Conservation (phyloP, 306 rosid genomes). For the Cicer chorassanicum region DNA sequence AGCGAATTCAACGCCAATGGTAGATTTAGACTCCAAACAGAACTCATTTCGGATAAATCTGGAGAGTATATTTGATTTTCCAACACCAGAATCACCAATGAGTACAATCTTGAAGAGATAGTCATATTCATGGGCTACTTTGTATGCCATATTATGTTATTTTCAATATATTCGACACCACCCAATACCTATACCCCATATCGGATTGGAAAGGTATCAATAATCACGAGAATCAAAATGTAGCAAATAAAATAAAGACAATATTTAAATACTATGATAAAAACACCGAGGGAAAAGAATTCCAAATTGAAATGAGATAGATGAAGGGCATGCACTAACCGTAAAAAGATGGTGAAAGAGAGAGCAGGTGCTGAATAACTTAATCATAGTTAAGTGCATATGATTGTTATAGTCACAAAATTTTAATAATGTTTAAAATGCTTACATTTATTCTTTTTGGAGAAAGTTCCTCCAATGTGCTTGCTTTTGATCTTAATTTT, state of each 20-base stretch:
- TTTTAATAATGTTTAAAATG: too few species aligned
- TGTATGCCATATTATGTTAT: constrained; percentile 60
- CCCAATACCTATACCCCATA: constrained; percentile 50
- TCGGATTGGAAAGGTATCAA: constrained; percentile 10
- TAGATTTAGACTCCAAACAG: constrained; percentile 80
- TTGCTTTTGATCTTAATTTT: constrained; percentile 77
- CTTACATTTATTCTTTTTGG: constrained; percentile 90
- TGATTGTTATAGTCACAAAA: too few species aligned
- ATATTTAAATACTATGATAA: too few species aligned
- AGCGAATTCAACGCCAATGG: constrained; percentile 88
- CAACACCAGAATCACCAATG: constrained; percentile 88
- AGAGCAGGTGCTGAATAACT: too few species aligned
- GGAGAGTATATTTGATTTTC: constrained; percentile 83
- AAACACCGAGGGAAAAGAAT: too few species aligned
- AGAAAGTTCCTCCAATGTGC: constrained; percentile 91
- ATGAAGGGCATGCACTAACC: constrained; percentile 15
- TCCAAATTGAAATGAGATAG: not conserved
- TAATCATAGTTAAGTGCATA: too few species aligned
- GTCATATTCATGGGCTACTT: constrained; percentile 78
- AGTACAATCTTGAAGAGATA: constrained; percentile 80
- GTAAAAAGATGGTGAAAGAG: constrained; percentile 44
- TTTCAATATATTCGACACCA: constrained; percentile 52
- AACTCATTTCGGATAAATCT: constrained; percentile 81
- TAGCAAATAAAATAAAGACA: too few species aligned
- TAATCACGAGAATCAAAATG: not conserved